Base-by-base conservation (phyloP, 345 rosid genomes). In the Ceriops decandra region DNA sequence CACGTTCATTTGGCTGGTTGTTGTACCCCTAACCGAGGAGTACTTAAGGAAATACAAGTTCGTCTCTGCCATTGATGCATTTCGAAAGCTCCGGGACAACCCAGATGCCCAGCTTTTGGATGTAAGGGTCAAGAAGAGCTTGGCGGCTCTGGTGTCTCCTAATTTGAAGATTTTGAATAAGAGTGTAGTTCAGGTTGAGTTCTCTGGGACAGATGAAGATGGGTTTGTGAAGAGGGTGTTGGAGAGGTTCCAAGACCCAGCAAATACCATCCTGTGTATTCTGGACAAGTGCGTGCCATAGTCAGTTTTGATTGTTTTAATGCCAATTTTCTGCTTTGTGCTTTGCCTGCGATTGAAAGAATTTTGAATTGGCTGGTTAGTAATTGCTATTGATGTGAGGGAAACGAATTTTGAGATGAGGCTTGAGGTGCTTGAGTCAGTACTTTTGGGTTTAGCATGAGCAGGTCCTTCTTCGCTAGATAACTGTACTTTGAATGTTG, bases 91-190 rank as follows among this genome's bases (percentile, higher is more conserved):
- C 22, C 83, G 85, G 51, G 87, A 69, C 16, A 80, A 84, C 56
- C 76, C 90, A 2, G 74, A 74, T 53, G 89, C 87, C 0, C 92
- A 89, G 87, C 91, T 90, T 72, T 72, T 93, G 82, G 98, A 93
- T 80, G 86, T 93, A 32, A 82, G 98, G 82, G 87, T 84, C 31
- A 72, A 60, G 36, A 80, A 77, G 86, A 86, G 85, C 59, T 13
- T 87, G 79, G 79, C 68, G 53, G 81, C 85, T 0, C 57, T 89
- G 75, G 80, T 79, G 20, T 82, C 98, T 17, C 98, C 98, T 5
- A 83, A 75, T 81, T 81, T 93, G 76, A 81, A 70, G 78, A 73
- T 73, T 74, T 17, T 89, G 27, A 79, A 75, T 68, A 90, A 93
- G 84, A 67, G 35, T 36, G 85, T 67, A 32, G 82, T 76, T 79